Percentiles rank a stretch among this genome's conserved stretches.
Evolutionary conservation across 2,329 filamentous ascomycete genomes (phyloP).

Genomic region (Alternaria infectoria): DNA sequence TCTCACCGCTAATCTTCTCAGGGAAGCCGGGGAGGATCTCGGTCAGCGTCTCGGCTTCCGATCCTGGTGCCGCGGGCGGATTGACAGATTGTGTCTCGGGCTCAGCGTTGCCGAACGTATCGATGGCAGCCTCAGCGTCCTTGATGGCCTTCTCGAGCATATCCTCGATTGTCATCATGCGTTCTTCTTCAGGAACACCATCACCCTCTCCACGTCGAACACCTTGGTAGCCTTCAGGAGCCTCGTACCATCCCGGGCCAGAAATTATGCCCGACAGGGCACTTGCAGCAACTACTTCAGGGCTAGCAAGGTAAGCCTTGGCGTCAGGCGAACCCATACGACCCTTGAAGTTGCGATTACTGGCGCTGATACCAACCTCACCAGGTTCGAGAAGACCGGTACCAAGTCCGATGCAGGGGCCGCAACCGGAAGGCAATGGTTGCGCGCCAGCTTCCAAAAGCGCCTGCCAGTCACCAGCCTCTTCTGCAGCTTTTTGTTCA

Average conservation of each 20-base stretch:
- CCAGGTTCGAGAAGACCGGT: constrained; percentile 79
- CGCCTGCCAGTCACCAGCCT: constrained; percentile 82
- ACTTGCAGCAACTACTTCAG: constrained; percentile 90
- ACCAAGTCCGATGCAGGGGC: constrained; percentile 85
- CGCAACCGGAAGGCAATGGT: constrained; percentile 75
- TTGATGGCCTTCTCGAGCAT: constrained; percentile 74
- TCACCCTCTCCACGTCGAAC: constrained; percentile 75
- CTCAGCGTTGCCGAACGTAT: constrained; percentile 49
- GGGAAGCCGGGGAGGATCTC: constrained; percentile 87
- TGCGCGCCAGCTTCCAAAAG: constrained; percentile 81
- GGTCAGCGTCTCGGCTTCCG: constrained; percentile 56
- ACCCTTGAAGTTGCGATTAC: constrained; percentile 90
- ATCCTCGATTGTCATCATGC: constrained; percentile 70
- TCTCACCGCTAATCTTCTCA: constrained; percentile 80
- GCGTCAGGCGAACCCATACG: constrained; percentile 83
- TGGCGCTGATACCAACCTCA: constrained; percentile 85
- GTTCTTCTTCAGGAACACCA: constrained; percentile 67
- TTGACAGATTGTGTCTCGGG: constrained; percentile 41
- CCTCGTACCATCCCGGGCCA: constrained; percentile 79
- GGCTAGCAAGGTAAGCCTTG: constrained; percentile 84
- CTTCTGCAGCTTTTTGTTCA: constrained; percentile 80
- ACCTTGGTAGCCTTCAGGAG: constrained; percentile 70
- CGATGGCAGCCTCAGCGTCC: constrained; percentile 70
- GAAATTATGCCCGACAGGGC: constrained; percentile 75
- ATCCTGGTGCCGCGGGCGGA: constrained; percentile 35